Evolutionary conservation across 2,329 filamentous ascomycete genomes (phyloP).

Genomic region (Sphaerulina vaccinii): DNA sequence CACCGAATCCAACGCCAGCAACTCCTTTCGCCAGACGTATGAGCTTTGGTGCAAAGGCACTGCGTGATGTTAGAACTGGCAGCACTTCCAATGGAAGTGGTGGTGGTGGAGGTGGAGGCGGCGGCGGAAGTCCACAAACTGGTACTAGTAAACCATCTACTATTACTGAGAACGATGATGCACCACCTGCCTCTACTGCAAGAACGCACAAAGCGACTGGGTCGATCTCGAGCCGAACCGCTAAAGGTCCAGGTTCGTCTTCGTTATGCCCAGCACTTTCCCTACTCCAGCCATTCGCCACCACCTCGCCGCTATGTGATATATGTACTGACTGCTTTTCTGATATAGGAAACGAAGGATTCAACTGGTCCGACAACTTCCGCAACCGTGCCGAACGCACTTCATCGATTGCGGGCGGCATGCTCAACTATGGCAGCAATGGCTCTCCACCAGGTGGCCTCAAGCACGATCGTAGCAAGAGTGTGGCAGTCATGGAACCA

Average conservation of each 20-base stretch:
- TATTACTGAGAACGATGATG: conserved; percentile 26
- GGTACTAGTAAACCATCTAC: conserved; percentile 35
- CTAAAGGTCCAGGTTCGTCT: conserved; percentile 59
- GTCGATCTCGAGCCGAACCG: conserved; percentile 53
- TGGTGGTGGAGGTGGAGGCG: conserved; percentile 28
- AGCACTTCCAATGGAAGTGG: conserved; percentile 28
- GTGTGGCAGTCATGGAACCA: conserved; percentile 61
- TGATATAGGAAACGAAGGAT: conserved; percentile 70
- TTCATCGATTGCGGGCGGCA: conserved; percentile 56
- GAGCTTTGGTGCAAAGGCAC: conserved; percentile 82
- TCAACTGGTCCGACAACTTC: conserved; percentile 97
- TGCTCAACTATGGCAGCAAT: conserved; percentile 45
- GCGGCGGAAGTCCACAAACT: conserved; percentile 34
- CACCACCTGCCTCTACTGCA: conserved; percentile 8
- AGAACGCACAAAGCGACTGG: conserved; percentile 34
- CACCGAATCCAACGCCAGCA: conserved; percentile 39
- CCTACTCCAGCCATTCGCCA: conserved; percentile 21
- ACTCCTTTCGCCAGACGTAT: conserved; percentile 80
- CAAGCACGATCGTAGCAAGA: conserved; percentile 67
- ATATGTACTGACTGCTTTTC: conserved; percentile 46
- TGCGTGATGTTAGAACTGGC: conserved; percentile 64
- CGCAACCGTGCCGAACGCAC: conserved; percentile 82
- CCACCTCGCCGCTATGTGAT: not conserved
- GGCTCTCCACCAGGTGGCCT: conserved; percentile 13
- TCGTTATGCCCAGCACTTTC: conserved; percentile 32